Base-by-base conservation (phyloP, 2,329 filamentous ascomycete species). In the Curvularia spicifera region DNA sequence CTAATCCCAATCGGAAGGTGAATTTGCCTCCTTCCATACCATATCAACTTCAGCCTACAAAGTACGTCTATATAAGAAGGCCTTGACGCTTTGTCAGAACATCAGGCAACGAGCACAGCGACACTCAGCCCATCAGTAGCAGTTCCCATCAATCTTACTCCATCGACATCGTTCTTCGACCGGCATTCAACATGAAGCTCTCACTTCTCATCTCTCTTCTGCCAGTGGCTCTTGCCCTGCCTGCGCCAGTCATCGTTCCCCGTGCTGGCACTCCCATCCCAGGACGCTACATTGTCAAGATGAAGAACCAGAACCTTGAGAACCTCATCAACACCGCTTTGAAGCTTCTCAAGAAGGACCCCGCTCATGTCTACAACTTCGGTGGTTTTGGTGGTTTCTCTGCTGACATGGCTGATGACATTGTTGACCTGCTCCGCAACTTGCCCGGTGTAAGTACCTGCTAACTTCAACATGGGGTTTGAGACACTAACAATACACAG, bases 251-350 rank as follows among this genome's bases (percentile, higher is more conserved):
- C 64, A 68, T 81, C 40, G 57, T 69, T 28, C 73, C 78, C 29
- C 71, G 75, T 53, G 72, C 69, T 51, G 76, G 73, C 33, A 51
- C 66, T 39, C 64, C 75, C 39, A 75, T 81, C 53, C 76, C 77
- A 5, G 75, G 75, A 64, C 77, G 78, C 64, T 82, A 79, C 71
- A 80, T 82, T 51, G 76, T 82, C 68, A 80, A 79, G 72, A 56
- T 82, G 59, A 79, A 79, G 72, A 71, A 76, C 44, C 69, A 73
- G 37, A 67, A 70, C 59, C 57, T 71, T 40, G 59, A 73, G 12
- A 43, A 29, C 3, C 50, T 69, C 49, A 58, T 79, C 10, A 66
- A 76, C n/a, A 50, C 31, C 18, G 71, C 70, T 15, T 40, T 76
- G 42, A 64, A 60, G 49, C 51, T 71, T 18, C 56, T 77, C 20